These are phyloP conservation scores for Fusarium anguioides DNA, from an alignment of 2,329 filamentous ascomycete genomes.

Conservation along the genomic window DNA sequence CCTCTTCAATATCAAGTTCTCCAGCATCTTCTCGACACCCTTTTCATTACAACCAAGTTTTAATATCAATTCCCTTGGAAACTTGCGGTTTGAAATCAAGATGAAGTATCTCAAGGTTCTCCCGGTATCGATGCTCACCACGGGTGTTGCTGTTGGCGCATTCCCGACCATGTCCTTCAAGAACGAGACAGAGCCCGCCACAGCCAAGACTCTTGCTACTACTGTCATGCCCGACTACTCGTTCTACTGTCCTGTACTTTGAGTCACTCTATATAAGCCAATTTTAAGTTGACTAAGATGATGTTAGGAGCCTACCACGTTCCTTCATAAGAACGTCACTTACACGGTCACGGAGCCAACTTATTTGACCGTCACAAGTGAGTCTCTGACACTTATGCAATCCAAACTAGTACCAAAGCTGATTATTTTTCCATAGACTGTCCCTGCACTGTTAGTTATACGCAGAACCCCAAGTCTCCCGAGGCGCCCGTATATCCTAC, in stretches of 20 bases:
- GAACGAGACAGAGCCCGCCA: background rate
- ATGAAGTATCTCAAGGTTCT: slow-evolving; percentile 17
- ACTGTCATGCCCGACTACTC: slow-evolving; percentile 53
- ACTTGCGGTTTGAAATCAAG: background rate
- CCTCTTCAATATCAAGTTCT: background rate
- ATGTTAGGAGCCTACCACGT: slow-evolving; percentile 46
- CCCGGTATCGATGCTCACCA: slow-evolving; percentile 12
- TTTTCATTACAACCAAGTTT: background rate
- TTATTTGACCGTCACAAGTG: slow-evolving; percentile 59
- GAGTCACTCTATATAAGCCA: no score
- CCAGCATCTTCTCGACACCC: background rate
- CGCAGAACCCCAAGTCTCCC: background rate
- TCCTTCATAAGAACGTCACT: slow-evolving; percentile 55
- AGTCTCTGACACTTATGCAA: slow-evolving; percentile 23
- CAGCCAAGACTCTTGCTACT: slow-evolving; percentile 48
- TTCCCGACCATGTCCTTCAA: background rate
- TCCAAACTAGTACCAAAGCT: slow-evolving; percentile 23
- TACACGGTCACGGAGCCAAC: slow-evolving; percentile 57
- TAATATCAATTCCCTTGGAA: background rate
- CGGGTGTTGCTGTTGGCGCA: slow-evolving; percentile 2
- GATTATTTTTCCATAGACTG: slow-evolving; percentile 54
- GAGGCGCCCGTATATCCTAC: slow-evolving; percentile 3
- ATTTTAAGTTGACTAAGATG: background rate
- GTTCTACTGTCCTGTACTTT: slow-evolving; percentile 58
- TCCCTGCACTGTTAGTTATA: slow-evolving; percentile 57